phyloP scores from a whole-genome alignment of 805 yeast species.

The Lipomyces mesembrius region DNA sequence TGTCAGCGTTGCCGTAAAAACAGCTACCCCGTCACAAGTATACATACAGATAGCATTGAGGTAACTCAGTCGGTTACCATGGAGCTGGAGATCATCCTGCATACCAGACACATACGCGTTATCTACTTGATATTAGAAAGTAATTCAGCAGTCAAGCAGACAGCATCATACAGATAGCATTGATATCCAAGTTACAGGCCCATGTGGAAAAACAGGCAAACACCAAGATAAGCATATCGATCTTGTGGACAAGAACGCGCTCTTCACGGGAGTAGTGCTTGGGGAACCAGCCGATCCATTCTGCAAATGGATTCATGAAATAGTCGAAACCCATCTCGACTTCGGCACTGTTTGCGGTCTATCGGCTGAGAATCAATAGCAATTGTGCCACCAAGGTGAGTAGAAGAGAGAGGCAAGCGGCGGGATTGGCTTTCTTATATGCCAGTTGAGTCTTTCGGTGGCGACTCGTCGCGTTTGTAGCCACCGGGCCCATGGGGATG shows the following conservation, averaged over 20 bases:
- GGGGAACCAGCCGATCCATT: conserved; percentile 34
- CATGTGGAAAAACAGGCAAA: conserved; percentile 34
- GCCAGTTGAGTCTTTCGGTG: too few relatives aligned
- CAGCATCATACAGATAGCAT: conserved; percentile 22
- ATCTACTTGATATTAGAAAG: conserved; percentile 21
- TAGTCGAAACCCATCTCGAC: conserved; percentile 30
- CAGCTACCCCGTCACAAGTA: conserved; percentile 21
- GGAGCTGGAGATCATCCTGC: conserved; percentile 43
- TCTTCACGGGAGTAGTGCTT: conserved; percentile 33
- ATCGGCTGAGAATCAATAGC: too few relatives aligned
- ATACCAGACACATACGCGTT: conserved; percentile 54
- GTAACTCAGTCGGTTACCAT: conserved; percentile 41
- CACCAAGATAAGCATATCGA: conserved; percentile 28
- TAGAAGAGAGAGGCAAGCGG: too few relatives aligned
- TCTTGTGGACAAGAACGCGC: conserved; percentile 34
- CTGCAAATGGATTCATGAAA: conserved; percentile 34
- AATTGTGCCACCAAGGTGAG: too few relatives aligned
- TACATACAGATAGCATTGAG: conserved; percentile 44
- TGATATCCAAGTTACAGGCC: conserved; percentile 31
- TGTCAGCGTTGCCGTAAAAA: conserved; percentile 25
- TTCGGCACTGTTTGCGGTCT: too few relatives aligned
- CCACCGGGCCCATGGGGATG: too few relatives aligned
- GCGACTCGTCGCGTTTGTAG: too few relatives aligned
- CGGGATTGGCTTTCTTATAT: too few relatives aligned
- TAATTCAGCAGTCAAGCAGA: not conserved